Evolutionary conservation across 2,329 filamentous ascomycete genomes (phyloP).

Genomic region (Nemania sp.): DNA sequence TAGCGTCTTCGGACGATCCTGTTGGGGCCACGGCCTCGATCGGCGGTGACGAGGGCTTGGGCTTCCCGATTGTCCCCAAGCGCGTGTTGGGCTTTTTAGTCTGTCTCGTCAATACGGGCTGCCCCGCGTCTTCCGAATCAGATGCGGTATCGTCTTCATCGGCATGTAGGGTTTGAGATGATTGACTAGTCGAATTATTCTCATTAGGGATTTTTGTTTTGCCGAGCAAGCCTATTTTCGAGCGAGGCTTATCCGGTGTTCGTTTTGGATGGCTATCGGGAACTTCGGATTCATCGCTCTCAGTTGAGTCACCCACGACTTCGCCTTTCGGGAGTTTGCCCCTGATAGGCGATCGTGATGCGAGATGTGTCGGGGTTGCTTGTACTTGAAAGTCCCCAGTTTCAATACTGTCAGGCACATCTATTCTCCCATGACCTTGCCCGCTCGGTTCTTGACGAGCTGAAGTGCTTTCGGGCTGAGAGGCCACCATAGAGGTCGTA

Average conservation of each 20-base stretch:
- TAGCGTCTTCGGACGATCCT: conserved; percentile 17
- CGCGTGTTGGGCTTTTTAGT: conserved; percentile 17
- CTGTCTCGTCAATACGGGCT: conserved; percentile 23
- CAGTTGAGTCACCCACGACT: conserved; percentile 19
- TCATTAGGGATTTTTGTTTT: conserved; percentile 16
- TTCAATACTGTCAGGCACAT: conserved; percentile 39
- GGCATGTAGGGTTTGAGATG: conserved; percentile 29
- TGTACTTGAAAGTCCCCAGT: conserved; percentile 59
- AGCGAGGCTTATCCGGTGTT: conserved; percentile 20
- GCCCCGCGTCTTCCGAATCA: conserved; percentile 30
- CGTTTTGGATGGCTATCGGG: conserved; percentile 27
- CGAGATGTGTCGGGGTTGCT: conserved; percentile 48
- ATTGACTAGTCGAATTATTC: conserved; percentile 27
- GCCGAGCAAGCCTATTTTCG: conserved; percentile 30
- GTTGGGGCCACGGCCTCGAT: conserved; percentile 31
- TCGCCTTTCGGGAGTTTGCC: conserved; percentile 4
- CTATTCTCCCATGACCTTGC: conserved; percentile 23
- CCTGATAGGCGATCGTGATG: conserved; percentile 32
- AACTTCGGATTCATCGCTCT: conserved; percentile 30
- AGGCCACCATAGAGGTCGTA: conserved; percentile 31
- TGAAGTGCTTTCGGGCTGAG: conserved; percentile 19
- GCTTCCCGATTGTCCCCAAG: conserved; percentile 28
- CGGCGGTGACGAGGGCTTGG: conserved; percentile 37
- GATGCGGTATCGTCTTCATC: conserved; percentile 38
- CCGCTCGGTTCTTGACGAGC: conserved; percentile 17